A percentile compares a stretch with the other conserved stretches of the same genome.
Evolutionary conservation across 2,329 filamentous ascomycete genomes (phyloP).

Genomic region (Stagonosporopsis vannaccii): DNA sequence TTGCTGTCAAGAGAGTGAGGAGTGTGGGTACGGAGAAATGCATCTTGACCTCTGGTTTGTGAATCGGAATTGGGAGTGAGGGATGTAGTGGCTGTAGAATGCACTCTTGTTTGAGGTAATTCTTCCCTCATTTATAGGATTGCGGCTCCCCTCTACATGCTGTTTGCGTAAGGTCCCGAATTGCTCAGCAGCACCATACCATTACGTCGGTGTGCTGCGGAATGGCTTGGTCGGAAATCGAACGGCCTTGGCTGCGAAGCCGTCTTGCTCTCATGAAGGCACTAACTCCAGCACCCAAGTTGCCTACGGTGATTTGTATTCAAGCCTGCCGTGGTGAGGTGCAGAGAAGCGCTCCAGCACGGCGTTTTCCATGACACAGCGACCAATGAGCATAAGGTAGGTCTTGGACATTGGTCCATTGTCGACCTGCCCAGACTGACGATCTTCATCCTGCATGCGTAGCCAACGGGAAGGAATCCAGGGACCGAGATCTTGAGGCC

Average conservation of each 20-base stretch:
- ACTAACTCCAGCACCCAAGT: slow-evolving; percentile 25
- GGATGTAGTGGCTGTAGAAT: slow-evolving; percentile 12
- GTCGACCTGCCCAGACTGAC: slow-evolving; percentile 7
- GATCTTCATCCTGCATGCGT: slow-evolving; percentile 6
- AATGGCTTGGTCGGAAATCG: slow-evolving; percentile 7
- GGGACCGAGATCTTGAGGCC: not conserved
- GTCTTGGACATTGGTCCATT: slow-evolving; percentile 3
- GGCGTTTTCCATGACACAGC: slow-evolving; percentile 11
- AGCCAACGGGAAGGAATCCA: slow-evolving; percentile 7
- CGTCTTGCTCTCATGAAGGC: slow-evolving; percentile 19
- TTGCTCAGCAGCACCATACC: not conserved
- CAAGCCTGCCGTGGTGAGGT: not conserved
- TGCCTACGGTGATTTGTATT: slow-evolving; percentile 19
- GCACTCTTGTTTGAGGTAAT: not conserved
- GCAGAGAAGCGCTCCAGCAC: slow-evolving; percentile 1
- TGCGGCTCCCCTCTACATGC: slow-evolving; percentile 13
- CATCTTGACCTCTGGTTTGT: slow-evolving; percentile 22
- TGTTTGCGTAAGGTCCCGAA: not conserved
- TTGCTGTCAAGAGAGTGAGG: slow-evolving; percentile 27
- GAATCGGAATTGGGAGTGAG: not conserved
- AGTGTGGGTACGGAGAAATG: slow-evolving; percentile 31
- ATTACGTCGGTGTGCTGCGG: slow-evolving; percentile 29
- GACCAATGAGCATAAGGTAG: slow-evolving; percentile 2
- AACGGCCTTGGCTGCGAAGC: slow-evolving; percentile 23
- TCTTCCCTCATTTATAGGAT: slow-evolving; percentile 27